Base-by-base conservation (phyloP, 1,284 basidiomycete species). In the Microstroma glucosiphilum region DNA sequence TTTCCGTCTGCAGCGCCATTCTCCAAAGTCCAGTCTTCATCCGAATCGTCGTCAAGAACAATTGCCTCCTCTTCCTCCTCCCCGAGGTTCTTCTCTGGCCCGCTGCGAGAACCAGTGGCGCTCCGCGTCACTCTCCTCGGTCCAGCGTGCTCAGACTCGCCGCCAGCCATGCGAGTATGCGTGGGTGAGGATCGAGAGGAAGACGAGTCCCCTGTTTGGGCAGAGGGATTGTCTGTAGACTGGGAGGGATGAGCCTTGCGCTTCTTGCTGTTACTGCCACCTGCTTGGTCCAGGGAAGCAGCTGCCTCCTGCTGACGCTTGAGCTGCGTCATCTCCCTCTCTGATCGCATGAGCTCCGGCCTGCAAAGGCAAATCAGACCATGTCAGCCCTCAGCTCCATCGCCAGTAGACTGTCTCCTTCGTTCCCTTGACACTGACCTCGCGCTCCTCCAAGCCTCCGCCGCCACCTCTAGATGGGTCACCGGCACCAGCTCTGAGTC, bases 401-500 rank as follows among this genome's bases (percentile, higher is more conserved):
- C 41, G 41, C 11, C 41, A 43, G 41, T 43, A 43, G 11, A 43
- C n/a, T n/a, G 11, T n/a, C n/a, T 43, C 41, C 8, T 1, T 6
- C n/a, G 1, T 2, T 12, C 57, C 40, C 15, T n/a, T 12, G 19
- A 26, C 11, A 42, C 63, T 49, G 19, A 64, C 63, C 69, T 43
- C 8, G 68, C 64, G 8, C 48, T 58, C 13, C 66, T 69, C 76
- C 76, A 78, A 13, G 67, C 63, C n/a, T 69, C 58, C 0, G 76
- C 73, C 0, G 69, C 70, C 19, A 66, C 59, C 48, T 78, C 76
- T 23, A 78, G 67, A 0, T 67, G 68, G 2, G 69, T 69, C 59
- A 71, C 69, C 0, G 73, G 70, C 41, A 74, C 60, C 12, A 78
- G 62, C 48, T 76, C 72, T 12, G 69, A 67, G 48, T 78, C 76